A percentile compares a stretch with the other conserved stretches of the same genome.
phyloP scores from a whole-genome alignment of 805 yeast species.

The Wickerhamiella galacta region DNA sequence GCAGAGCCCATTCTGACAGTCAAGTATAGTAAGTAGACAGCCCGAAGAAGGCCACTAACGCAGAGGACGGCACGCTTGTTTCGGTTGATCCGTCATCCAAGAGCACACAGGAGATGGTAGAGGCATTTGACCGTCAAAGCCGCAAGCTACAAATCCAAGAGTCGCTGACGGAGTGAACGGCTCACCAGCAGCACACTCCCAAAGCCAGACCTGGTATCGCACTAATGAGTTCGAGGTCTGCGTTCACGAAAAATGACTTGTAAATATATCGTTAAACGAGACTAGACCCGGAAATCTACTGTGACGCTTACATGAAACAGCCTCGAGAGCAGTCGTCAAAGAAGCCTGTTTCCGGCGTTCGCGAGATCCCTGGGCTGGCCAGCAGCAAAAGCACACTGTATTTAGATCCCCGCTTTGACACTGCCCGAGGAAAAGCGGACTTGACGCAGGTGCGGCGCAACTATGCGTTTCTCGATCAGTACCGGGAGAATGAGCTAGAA shows the following conservation, averaged over 20 bases:
- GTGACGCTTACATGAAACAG: constrained; percentile 73
- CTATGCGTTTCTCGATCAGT: constrained; percentile 74
- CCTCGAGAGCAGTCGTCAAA: constrained; percentile 70
- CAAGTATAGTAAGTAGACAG: constrained; percentile 32
- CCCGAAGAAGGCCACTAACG: constrained; percentile 2
- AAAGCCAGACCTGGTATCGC: no score
- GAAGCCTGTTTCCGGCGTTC: constrained; percentile 45
- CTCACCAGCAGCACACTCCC: no score
- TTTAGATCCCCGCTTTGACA: constrained; percentile 78
- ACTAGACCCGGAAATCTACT: no score
- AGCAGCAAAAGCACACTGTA: constrained; percentile 30
- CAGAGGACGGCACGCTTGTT: constrained; percentile 55
- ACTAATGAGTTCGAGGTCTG: no score
- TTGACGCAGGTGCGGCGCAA: constrained; percentile 48
- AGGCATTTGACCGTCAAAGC: constrained; percentile 64
- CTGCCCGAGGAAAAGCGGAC: constrained; percentile 77
- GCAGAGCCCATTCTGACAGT: constrained; percentile 53
- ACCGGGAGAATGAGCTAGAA: constrained; percentile 55
- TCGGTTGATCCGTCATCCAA: constrained; percentile 46
- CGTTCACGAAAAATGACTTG: no score
- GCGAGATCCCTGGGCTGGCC: constrained; percentile 41
- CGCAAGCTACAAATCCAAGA: constrained; percentile 62
- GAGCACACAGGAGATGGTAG: constrained; percentile 44
- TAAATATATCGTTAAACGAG: no score
- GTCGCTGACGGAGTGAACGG: constrained; percentile 13